Conservation (phyloP, 2,329 filamentous ascomycete species). For the Xylaria multiplex region DNA sequence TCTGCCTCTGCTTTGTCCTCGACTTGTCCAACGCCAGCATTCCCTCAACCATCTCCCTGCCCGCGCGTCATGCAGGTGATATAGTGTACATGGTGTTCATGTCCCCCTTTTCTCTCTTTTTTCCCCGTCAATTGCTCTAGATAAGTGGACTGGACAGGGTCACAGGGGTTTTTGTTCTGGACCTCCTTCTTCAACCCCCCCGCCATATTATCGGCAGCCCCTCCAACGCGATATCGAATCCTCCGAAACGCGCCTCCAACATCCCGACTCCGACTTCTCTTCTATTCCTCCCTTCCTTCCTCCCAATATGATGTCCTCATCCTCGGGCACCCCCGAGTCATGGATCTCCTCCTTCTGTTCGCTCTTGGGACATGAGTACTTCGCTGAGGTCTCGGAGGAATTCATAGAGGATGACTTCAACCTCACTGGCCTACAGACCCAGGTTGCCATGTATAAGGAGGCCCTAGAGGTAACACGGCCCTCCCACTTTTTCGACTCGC, state of each 20-base stretch:
- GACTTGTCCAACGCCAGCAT: background rate
- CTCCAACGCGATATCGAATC: conserved; percentile 24
- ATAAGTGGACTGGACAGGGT: conserved; percentile 32
- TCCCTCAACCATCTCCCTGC: conserved; percentile 9
- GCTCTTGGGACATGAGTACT: conserved; percentile 96
- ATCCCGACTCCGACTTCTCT: conserved; percentile 4
- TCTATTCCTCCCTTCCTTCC: background rate
- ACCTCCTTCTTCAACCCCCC: conserved; percentile 16
- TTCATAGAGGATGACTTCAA: conserved; percentile 99
- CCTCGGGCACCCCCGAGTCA: conserved; percentile 76
- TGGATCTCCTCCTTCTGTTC: conserved; percentile 99
- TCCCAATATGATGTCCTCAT: conserved; percentile 63
- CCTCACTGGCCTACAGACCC: conserved; percentile 90
- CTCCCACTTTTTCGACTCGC: background rate
- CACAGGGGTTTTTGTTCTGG: conserved; percentile 27
- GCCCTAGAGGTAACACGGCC: conserved; percentile 77
- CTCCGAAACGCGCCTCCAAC: conserved; percentile 18
- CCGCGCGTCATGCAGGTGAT: conserved; percentile 45
- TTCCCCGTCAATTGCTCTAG: conserved; percentile 35
- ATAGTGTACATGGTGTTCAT: conserved; percentile 34
- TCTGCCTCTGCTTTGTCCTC: background rate
- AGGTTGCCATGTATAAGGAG: conserved; percentile 99
- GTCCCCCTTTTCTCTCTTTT: conserved; percentile 23
- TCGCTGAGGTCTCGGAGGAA: conserved; percentile 97
- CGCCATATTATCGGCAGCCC: conserved; percentile 24